A percentile compares a stretch with the other conserved stretches of the same genome.
Evolutionary conservation across 2,329 filamentous ascomycete genomes (phyloP).

Genomic region (Cordyceps militaris): DNA sequence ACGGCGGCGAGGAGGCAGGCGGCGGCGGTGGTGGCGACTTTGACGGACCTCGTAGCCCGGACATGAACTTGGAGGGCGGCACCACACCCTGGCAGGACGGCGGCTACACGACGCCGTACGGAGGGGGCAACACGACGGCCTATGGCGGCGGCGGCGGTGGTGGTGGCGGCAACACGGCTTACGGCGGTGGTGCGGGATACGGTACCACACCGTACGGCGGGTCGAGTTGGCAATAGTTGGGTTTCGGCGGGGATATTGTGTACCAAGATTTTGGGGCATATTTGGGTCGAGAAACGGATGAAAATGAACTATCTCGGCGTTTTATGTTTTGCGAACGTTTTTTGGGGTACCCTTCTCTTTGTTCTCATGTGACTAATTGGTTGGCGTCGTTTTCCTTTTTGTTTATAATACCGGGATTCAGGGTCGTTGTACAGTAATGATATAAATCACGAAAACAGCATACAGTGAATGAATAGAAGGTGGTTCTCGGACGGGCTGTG

Average conservation of each 20-base stretch:
- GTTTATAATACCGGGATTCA: neutral
- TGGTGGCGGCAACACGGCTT: constrained; percentile 18
- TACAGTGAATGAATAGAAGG: constrained; percentile 4
- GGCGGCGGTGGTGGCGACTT: constrained; percentile 54
- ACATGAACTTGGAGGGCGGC: constrained; percentile 52
- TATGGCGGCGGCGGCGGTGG: constrained; percentile 58
- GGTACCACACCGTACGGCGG: constrained; percentile 39
- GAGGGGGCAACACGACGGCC: constrained; percentile 46
- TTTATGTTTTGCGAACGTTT: neutral
- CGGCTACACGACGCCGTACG: constrained; percentile 65
- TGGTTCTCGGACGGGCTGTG: neutral
- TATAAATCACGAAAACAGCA: neutral
- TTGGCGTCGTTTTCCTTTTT: neutral
- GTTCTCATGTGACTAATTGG: neutral
- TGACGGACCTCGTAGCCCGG: constrained; percentile 60
- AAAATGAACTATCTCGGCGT: neutral
- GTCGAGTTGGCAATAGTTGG: constrained; percentile 39
- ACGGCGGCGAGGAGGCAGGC: constrained; percentile 46
- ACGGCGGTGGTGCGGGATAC: constrained; percentile 35
- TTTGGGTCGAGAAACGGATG: neutral
- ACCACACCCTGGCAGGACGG: constrained; percentile 52
- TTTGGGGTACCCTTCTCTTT: neutral
- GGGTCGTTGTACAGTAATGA: constrained; percentile 2
- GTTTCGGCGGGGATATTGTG: neutral
- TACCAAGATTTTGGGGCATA: neutral